Evolutionary conservation across 2,329 filamentous ascomycete genomes (phyloP).

Genomic region (Raffaelea ambrosiae): DNA sequence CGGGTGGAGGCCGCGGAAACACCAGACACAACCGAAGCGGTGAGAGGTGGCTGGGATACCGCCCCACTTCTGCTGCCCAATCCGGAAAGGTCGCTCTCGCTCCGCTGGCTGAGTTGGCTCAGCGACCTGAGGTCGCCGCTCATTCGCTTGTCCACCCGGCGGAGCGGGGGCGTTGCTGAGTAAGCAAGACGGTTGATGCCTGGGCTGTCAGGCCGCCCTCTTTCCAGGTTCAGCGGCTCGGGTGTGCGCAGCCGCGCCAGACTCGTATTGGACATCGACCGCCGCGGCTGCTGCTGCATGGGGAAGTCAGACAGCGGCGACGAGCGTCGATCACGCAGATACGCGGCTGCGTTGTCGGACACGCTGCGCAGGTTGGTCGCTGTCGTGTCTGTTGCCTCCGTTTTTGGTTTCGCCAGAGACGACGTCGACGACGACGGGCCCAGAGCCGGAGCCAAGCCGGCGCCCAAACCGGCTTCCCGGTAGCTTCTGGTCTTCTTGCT

Average conservation of each 20-base stretch:
- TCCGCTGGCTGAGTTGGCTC: constrained; percentile 39
- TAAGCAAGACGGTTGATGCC: constrained; percentile 37
- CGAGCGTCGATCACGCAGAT: neutral
- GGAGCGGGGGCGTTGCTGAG: constrained; percentile 57
- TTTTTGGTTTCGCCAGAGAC: too few species aligned
- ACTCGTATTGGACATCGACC: constrained; percentile 46
- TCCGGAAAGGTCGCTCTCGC: constrained; percentile 10
- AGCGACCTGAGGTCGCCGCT: constrained; percentile 71
- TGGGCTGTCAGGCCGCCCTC: constrained; percentile 52
- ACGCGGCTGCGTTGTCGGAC: constrained; percentile 9
- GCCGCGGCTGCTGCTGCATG: constrained; percentile 16
- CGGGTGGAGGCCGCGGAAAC: constrained; percentile 8
- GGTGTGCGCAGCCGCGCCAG: constrained; percentile 43
- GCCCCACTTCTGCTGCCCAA: neutral
- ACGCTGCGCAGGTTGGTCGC: constrained; percentile 3
- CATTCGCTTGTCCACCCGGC: constrained; percentile 57
- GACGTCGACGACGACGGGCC: too few species aligned
- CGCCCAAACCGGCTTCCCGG: constrained; percentile 21
- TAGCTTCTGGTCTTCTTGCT: neutral
- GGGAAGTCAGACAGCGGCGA: constrained; percentile 3
- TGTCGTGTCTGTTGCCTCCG: too few species aligned
- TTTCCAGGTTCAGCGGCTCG: constrained; percentile 36
- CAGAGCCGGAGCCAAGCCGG: neutral
- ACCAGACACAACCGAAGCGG: constrained; percentile 14
- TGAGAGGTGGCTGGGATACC: constrained; percentile 7